Evolutionary conservation across 768 basidiomycete species (phyloP), one percentile per base, ranked within the genome.

Genomic region (Suillus alpinus): DNA sequence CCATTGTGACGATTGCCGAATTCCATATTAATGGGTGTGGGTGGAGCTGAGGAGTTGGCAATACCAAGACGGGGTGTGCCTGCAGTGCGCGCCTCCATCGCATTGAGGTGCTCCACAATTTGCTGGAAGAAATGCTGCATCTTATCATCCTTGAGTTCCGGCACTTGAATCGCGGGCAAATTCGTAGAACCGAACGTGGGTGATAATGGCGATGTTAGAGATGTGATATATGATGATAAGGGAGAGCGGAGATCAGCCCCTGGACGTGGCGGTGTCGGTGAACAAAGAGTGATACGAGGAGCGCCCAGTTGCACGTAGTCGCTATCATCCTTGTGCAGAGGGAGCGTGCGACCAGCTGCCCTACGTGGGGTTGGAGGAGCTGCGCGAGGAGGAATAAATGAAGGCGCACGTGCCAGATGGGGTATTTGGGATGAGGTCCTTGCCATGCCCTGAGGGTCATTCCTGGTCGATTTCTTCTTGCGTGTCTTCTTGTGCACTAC

Each of bases 61-160:
- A 55, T 32, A 12, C 55, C 58, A 9, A 68, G 20, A 23, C 62
- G 66, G 14, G 70, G 67, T 18, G 70, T 65, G 2, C 62, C 65
- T 14, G 68, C 20, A 14, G 83, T 79, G 55, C 82, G 81, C 41
- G 81, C 78, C 67, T 90, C 86, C 77, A 94, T 85, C 47, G 82
- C 81, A 66, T 88, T 86, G 59, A 95, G 82, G 69, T 92, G 91
- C 51, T 89, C 84, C 8, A 87, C 89, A 50, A 95, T 87, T 71
- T 95, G 91, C 58, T 89, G 81, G 74, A 95, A 92, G 77, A 95
- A 95, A 50, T 84, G 76, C 65, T 94, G 91, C 67, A 96, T 85
- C 49, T 83, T 86, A 57, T 84, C 84, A 67, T 94, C 88, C 65
- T 88, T 81, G 32, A 89, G 76, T 59, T 88, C 83, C 0, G 92